Base-by-base conservation (phyloP, 768 basidiomycete genomes). In the Suillus alpinus region DNA sequence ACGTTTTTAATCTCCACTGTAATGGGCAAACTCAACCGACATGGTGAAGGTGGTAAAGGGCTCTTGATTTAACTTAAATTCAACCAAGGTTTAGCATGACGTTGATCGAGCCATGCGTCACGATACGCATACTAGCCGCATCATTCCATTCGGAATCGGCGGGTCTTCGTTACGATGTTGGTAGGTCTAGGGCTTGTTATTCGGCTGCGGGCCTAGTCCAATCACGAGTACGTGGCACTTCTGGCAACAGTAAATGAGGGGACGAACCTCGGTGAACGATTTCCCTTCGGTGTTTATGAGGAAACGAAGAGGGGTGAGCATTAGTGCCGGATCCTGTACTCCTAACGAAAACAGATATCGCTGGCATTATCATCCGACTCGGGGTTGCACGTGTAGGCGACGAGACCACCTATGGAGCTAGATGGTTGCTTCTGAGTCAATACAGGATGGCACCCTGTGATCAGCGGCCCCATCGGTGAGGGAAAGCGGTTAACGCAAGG, bases 231-330 rank as follows among this genome's bases (percentile, higher is more conserved):
- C 37, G 53, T 55, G 37, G 36, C 37, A 55, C 53, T 55, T 55
- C 16, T 39, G 10, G 53, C 23, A 29, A 39, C 37, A 26, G 37
- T 1, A 39, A 55, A 55, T 39, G 53, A 39, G 53, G 53, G 37
- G 36, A 55, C 12, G 23, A 26, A 55, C 53, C 37, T 29, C 36
- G 34, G 14, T 23, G 36, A 37, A 53, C 20, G 16, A 29, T 39
- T 55, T 55, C 53, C 37, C 10, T 55, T 55, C 53, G 53, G 53
- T 55, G 53, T 55, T 55, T 55, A 29, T 39, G 53, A 39, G 53
- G 53, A 55, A 26, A 55, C 37, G 53, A 55, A 55, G 53, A 39
- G 37, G 53, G 53, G 23, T 23, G 37, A 40, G 23, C 53, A 37
- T 26, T 55, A 23, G 26, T 40, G 37, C 34, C 49, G 29, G 49